phyloP scores from a whole-genome alignment of 1,284 basidiomycete species.

The Volvariella volvacea region DNA sequence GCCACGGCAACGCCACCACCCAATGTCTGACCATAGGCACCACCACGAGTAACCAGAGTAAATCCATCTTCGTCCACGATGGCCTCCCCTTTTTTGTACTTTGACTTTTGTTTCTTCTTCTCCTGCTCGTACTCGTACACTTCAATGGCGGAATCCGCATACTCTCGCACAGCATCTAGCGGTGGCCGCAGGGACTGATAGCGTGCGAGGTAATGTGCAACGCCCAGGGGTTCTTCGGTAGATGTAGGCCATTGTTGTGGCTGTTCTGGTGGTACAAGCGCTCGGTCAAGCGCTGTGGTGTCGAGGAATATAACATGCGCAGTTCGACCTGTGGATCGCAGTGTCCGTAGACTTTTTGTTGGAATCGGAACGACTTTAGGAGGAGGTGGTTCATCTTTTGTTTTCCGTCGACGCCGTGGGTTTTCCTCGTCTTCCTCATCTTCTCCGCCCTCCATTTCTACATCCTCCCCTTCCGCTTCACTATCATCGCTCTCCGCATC shows the following conservation, averaged over 20 bases:
- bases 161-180: slow-evolving; percentile 60
- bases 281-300: slow-evolving; percentile 58
- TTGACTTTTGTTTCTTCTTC: slow-evolving; percentile 56
- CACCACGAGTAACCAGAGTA: slow-evolving; percentile 82
- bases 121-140: slow-evolving; percentile 68
- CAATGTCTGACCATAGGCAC: slow-evolving; percentile 79
- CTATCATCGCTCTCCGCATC: slow-evolving; percentile 29
- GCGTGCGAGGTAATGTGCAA: slow-evolving; percentile 61
- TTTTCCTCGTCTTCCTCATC: slow-evolving; percentile 22
- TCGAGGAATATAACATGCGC: slow-evolving; percentile 81
- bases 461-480: slow-evolving; percentile 28
- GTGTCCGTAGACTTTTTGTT: slow-evolving; percentile 40
- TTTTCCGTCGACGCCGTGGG: slow-evolving; percentile 43
- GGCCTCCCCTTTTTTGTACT: slow-evolving; percentile 73
- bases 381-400: slow-evolving; percentile 24
- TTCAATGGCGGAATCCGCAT: slow-evolving; percentile 73
- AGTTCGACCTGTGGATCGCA: slow-evolving; percentile 57
- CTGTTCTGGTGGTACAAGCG: slow-evolving; percentile 43
- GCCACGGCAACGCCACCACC: slow-evolving; percentile 78
- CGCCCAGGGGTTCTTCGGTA: slow-evolving; percentile 51
- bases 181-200: slow-evolving; percentile 67
- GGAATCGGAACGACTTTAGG: slow-evolving; percentile 57
- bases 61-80: slow-evolving; percentile 91
- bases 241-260: slow-evolving; percentile 55
- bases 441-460: slow-evolving; percentile 28